phyloP scores from a whole-genome alignment of 2,329 filamentous ascomycete species.

The Aureobasidium melanogenum region DNA sequence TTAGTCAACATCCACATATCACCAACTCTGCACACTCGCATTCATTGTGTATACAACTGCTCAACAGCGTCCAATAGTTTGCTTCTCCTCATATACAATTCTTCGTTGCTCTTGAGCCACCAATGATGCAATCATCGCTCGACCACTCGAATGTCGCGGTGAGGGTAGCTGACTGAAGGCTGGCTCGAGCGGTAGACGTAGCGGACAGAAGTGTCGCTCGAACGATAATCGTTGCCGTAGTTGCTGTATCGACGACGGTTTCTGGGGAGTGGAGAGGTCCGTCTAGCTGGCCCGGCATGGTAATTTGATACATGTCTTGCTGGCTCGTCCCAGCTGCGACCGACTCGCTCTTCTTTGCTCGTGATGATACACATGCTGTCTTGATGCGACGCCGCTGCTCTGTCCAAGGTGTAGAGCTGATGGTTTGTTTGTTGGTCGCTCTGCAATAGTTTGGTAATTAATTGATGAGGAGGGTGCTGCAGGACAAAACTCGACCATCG shows the following conservation, averaged over 20 bases:
- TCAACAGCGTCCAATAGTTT: background rate
- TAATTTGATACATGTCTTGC: conserved; percentile 26
- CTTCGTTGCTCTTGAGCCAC: conserved; percentile 24
- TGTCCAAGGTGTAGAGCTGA: background rate
- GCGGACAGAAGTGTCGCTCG: conserved; percentile 1
- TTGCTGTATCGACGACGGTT: background rate
- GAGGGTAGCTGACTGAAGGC: conserved; percentile 17
- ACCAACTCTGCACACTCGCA: conserved; percentile 24
- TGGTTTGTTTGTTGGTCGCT: background rate
- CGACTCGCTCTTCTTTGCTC: conserved; percentile 17
- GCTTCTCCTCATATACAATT: background rate
- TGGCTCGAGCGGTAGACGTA: conserved; percentile 14
- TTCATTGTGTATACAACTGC: background rate
- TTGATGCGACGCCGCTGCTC: background rate
- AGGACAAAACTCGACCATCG: background rate
- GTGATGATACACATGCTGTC: conserved; percentile 24
- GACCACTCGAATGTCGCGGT: background rate
- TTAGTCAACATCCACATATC: background rate
- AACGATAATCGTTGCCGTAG: background rate
- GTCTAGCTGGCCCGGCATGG: conserved; percentile 18
- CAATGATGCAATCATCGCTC: conserved; percentile 19
- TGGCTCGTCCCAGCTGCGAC: conserved; percentile 17
- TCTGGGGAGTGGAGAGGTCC: conserved; percentile 5
- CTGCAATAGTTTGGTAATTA: background rate
- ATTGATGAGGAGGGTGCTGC: background rate